A percentile compares a stretch with the other conserved stretches of the same genome.
phyloP scores from a whole-genome alignment of 2,329 filamentous ascomycete species.

The Penicillium freii region DNA sequence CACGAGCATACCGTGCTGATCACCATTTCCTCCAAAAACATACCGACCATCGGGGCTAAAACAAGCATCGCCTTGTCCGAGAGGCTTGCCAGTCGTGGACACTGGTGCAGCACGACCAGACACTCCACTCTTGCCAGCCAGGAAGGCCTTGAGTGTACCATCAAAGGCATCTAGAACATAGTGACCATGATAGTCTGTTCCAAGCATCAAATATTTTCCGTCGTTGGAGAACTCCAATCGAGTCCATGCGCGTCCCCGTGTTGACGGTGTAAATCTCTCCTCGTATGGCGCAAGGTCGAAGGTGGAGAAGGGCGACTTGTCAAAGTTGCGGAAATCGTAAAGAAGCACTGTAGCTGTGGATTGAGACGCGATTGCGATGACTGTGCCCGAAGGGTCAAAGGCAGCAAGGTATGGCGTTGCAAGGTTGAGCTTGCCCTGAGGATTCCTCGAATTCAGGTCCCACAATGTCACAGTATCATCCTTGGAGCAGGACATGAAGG shows the following conservation, averaged over 20 bases:
- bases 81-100: slow-evolving; percentile 54
- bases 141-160: slow-evolving; percentile 72
- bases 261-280: slow-evolving; percentile 53
- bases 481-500: slow-evolving; percentile 85
- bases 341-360: slow-evolving; percentile 76
- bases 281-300: slow-evolving; percentile 70
- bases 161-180: slow-evolving; percentile 93
- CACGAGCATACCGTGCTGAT: slow-evolving; percentile 69
- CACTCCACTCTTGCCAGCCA: slow-evolving; percentile 51
- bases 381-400: slow-evolving; percentile 87
- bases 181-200: slow-evolving; percentile 80
- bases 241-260: slow-evolving; percentile 65
- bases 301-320: slow-evolving; percentile 81
- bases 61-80: slow-evolving; percentile 71
- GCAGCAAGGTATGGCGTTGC: slow-evolving; percentile 78
- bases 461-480: slow-evolving; percentile 91
- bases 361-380: slow-evolving; percentile 86
- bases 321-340: slow-evolving; percentile 91
- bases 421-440: slow-evolving; percentile 76
- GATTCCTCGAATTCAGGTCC: slow-evolving; percentile 78
- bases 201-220: slow-evolving; percentile 79
- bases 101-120: slow-evolving; percentile 51
- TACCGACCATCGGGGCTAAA: slow-evolving; percentile 88
- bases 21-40: slow-evolving; percentile 73
- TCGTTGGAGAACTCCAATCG: slow-evolving; percentile 96